phyloP scores from a whole-genome alignment of 768 basidiomycete genomes.

The Russula earlei region DNA sequence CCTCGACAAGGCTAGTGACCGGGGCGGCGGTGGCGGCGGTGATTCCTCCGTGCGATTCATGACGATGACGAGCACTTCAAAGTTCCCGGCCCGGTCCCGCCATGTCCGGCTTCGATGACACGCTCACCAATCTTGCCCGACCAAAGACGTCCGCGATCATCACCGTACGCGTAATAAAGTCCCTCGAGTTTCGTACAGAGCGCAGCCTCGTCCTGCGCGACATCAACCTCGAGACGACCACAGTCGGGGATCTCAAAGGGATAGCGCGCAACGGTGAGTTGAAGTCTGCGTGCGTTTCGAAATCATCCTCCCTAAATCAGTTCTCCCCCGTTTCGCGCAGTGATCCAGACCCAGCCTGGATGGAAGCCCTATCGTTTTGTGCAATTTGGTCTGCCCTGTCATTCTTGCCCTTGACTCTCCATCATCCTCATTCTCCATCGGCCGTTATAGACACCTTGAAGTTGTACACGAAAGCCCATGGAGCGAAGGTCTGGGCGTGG shows the following conservation, averaged over 20 bases:
- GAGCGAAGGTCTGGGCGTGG: conserved; percentile 61
- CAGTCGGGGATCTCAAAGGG: conserved; percentile 72
- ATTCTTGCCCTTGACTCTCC: neutral
- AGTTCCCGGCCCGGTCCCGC: neutral
- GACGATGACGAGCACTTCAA: no score
- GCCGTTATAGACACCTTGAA: conserved; percentile 76
- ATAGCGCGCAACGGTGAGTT: conserved; percentile 52
- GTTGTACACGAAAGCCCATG: conserved; percentile 89
- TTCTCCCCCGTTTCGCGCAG: conserved; percentile 31
- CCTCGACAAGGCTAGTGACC: no score
- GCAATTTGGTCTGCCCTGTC: conserved; percentile 47
- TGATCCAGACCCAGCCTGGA: conserved; percentile 58
- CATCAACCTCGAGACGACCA: conserved; percentile 69
- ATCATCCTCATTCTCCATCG: neutral
- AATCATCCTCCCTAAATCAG: neutral
- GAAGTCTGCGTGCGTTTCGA: neutral
- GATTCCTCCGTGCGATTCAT: conserved; percentile 10
- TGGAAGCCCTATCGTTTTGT: conserved; percentile 86
- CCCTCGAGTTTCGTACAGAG: conserved; percentile 86
- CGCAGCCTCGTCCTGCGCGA: conserved; percentile 77
- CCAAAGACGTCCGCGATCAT: conserved; percentile 73
- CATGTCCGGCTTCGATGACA: conserved; percentile 29
- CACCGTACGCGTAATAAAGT: conserved; percentile 90
- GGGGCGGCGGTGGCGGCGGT: conserved; percentile 3
- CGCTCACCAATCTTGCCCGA: conserved; percentile 52